Evolutionary conservation across 202 grass and related monocot genomes (phyloP).

Genomic region (Elaeis oleifera): DNA sequence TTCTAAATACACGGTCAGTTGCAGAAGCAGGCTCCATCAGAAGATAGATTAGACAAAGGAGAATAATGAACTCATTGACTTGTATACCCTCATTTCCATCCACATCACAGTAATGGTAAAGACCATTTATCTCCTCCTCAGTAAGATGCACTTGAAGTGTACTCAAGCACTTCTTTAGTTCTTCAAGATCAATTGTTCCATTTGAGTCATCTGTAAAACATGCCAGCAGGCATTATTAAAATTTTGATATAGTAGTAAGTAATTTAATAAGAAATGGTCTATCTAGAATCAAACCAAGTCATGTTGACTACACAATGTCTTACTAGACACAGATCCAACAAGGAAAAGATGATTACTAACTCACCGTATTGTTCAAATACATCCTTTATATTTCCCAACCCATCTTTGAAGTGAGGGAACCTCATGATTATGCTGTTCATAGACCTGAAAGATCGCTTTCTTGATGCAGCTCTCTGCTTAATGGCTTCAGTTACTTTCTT

Average conservation of each 20-base stretch:
- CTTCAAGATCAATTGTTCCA: slow-evolving; percentile 49
- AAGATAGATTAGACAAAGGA: slow-evolving; percentile 65
- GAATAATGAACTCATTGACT: slow-evolving; percentile 57
- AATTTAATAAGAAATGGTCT: slow-evolving; percentile 4
- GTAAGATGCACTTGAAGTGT: slow-evolving; percentile 38
- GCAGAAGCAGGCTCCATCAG: slow-evolving; percentile 38
- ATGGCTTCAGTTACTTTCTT: slow-evolving; percentile 53
- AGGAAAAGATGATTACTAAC: not conserved
- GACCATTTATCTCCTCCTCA: slow-evolving; percentile 29
- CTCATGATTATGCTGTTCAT: slow-evolving; percentile 82
- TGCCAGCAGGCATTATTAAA: not conserved
- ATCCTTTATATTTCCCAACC: slow-evolving; percentile 43
- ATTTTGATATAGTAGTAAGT: not conserved
- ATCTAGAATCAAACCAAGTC: not conserved
- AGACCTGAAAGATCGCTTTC: slow-evolving; percentile 38
- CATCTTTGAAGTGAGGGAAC: slow-evolving; percentile 68
- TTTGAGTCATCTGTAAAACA: slow-evolving; percentile 41
- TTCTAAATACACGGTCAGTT: slow-evolving; percentile 11
- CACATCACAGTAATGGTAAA: slow-evolving; percentile 61
- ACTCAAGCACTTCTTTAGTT: slow-evolving; percentile 41
- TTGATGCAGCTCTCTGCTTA: slow-evolving; percentile 30
- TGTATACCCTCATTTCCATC: slow-evolving; percentile 50
- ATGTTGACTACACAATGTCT: not conserved
- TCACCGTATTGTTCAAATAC: slow-evolving; percentile 65
- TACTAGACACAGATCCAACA: not conserved